Evolutionary conservation across 768 basidiomycete species (phyloP).

Genomic region (Auricularia sp.): DNA sequence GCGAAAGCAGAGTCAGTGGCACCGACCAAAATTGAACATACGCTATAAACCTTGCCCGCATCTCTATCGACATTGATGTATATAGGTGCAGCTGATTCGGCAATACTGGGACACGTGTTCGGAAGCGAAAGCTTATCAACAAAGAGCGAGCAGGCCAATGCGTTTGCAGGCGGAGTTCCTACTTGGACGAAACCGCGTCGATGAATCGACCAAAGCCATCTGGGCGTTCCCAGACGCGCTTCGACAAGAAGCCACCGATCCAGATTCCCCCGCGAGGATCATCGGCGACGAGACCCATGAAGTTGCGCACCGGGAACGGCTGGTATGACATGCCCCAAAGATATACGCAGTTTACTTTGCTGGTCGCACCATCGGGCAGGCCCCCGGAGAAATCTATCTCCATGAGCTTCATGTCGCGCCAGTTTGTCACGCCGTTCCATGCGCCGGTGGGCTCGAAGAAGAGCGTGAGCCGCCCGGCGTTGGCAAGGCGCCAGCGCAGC

Average conservation of each 20-base stretch:
- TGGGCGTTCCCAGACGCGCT: conserved; percentile 4
- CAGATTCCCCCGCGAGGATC: conserved; percentile 8
- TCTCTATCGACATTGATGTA: no score
- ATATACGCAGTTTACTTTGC: conserved; percentile 6
- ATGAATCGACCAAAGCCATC: conserved; percentile 5
- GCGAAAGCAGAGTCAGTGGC: no score
- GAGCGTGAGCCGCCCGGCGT: conserved; percentile 5
- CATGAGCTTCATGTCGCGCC: conserved; percentile 11
- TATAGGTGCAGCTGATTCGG: no score
- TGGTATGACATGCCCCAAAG: conserved; percentile 5
- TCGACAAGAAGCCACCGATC: conserved; percentile 5
- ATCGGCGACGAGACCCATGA: conserved; percentile 6
- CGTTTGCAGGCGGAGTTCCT: no score
- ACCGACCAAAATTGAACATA: no score
- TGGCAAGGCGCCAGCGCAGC: conserved; percentile 5
- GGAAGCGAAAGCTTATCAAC: no score
- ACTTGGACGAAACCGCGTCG: not conserved
- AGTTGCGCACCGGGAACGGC: conserved; percentile 5
- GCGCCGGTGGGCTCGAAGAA: conserved; percentile 10
- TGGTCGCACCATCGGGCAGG: conserved; percentile 2
- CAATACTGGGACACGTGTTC: no score
- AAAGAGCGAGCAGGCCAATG: no score
- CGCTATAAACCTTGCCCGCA: no score
- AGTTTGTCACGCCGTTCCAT: conserved; percentile 9
- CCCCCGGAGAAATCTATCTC: conserved; percentile 9